These are phyloP conservation scores for Begonia masoniana DNA, from an alignment of 306 rosid species.

Conservation along the genomic window DNA sequence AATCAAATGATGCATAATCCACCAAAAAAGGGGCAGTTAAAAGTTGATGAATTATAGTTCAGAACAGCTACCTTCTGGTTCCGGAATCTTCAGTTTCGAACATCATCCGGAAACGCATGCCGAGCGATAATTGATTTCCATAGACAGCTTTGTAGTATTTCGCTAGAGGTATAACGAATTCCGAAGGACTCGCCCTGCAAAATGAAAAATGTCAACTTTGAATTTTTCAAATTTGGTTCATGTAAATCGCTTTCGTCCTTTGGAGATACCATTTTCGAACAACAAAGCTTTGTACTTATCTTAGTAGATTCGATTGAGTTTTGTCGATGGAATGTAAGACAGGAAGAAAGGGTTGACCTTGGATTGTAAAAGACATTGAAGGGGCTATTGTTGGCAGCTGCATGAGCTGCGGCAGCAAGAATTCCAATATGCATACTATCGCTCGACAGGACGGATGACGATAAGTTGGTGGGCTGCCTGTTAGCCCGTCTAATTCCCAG, in stretches of 20 bases:
- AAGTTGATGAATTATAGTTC: background rate
- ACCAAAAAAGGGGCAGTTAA: too few relatives aligned
- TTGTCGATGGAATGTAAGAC: background rate
- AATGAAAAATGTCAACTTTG: background rate
- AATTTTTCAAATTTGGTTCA: background rate
- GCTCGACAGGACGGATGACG: constrained; percentile 83
- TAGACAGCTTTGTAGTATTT: constrained; percentile 94
- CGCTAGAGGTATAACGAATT: constrained; percentile 93
- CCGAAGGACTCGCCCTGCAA: constrained; percentile 97
- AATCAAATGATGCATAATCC: too few relatives aligned
- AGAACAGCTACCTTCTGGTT: constrained; percentile 71
- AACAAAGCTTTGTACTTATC: too few relatives aligned
- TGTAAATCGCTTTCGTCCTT: background rate
- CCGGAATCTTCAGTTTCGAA: constrained; percentile 97
- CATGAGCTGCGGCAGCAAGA: constrained; percentile 97
- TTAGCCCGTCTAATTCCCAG: constrained; percentile 89
- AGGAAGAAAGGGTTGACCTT: constrained; percentile 32
- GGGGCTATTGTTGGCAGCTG: constrained; percentile 83
- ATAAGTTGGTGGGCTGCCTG: constrained; percentile 71
- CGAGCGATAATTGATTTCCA: constrained; percentile 78
- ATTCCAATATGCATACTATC: constrained; percentile 99
- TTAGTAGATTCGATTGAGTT: background rate
- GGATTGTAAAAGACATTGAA: constrained; percentile 87
- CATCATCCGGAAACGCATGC: constrained; percentile 98
- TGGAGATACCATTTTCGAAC: background rate